Evolutionary conservation across 345 rosid species (phyloP), one percentile per base, ranked within the genome.

Genomic region (Firmiana major): DNA sequence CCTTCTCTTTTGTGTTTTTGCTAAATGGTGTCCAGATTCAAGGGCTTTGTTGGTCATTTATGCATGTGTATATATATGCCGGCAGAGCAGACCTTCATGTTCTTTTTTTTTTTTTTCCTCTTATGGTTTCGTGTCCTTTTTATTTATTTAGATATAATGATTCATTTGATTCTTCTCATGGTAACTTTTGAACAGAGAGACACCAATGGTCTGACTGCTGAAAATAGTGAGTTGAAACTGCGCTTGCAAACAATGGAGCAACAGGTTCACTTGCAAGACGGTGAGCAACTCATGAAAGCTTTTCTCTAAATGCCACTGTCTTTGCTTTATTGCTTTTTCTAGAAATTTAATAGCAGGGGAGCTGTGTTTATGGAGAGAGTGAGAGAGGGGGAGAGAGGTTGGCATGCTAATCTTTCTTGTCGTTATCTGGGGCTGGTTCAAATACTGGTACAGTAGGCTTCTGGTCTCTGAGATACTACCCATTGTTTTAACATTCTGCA

Each of bases 191-290:
- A 73, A 58, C 85, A 93, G 97, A 91, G 97, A 84, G 97, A 93
- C 83, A 88, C 93, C 54, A 91, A 83, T 88, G 93, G 95, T 46
- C 78, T 93, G 81, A 88, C 90, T 68, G 84, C 91, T 81, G 97
- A 94, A 83, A 94, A 93, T 79, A 90, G 84, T 69, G 97, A 94
- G 85, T 79, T 93, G 85, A 94, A 93, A 76, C 81, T 94, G 90
- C 92, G 95, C 0, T 81, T 94, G 85, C 95, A 91, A 81, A 90
- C 98, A 0, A 91, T 88, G 91, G 98, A 93, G 83, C 97, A 93
- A 67, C 94, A 89, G 77, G 93, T 87, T 81, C 89, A 93, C 68
- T 83, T 94, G 89, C 98, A 93, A 79, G 94, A 94, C 75, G 98
- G 98, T 94, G 80, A 86, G 91, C 31, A 22, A 70, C 75, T 51